Base-by-base conservation (phyloP, 495 filamentous ascomycete genomes). In the Beverwykella pulmonaria region DNA sequence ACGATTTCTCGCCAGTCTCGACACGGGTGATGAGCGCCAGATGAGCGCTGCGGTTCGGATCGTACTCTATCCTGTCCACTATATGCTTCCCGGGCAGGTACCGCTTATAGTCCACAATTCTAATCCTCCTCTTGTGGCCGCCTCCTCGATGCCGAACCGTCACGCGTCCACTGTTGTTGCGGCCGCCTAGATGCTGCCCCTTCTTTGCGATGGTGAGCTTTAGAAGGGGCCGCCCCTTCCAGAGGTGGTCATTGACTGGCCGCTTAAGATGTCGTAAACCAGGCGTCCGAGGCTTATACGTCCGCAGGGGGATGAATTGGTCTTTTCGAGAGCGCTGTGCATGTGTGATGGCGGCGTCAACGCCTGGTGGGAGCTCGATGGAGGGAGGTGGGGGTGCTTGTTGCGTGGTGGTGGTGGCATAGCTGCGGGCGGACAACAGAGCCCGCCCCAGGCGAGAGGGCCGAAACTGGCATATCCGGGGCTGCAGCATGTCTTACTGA, bases 1-100 rank as follows among this genome's bases (percentile, higher is more conserved):
- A 98, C 70, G 85, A 92, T 80, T 90, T 89, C 64, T 76, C 78
- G 54, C 82, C 80, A 3, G 84, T 90, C 63, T 82, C 84, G 53
- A 90, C 83, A 67, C 90, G 82, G 52, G 83, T 91, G 60, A 97
- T 70, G 53, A 98, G 80, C 1, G 94, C 94, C 72, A 98, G 95
- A 74, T 98, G 94, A 3, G 93, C 93, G 71, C 84, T 94, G 30
- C 94, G 90, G 53, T 91, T 91, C 0, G 94, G 94, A 70, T 98
- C 94, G 74, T 96, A 90, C 78, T 98, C 94, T 74, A 98, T 97
- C 59, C 94, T 85, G 70, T 97, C 92, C 60, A 98, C 92, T 2
- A 84, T 75, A 68, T 97, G 94, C 47, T 87, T 87, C 8, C 95
- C 94, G 0, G 92, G 83, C 7, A 77, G 82, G 76, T 80, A 83